Base-by-base conservation (phyloP, 1,284 basidiomycete genomes). In the Ustilago vetiveriae region DNA sequence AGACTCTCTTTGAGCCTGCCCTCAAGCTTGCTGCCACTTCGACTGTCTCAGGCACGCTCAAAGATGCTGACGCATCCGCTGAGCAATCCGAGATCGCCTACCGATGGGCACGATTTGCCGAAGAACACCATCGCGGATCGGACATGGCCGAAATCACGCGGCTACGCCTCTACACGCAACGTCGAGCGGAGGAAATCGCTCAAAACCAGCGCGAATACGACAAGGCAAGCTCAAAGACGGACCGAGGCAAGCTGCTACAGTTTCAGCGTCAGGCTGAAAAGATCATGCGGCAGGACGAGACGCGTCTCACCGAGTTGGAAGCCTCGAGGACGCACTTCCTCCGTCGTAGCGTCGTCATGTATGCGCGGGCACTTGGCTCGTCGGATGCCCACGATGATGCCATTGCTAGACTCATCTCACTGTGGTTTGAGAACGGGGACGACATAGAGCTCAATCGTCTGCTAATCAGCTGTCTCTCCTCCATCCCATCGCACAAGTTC, bases 371-470 rank as follows among this genome's bases (percentile, higher is more conserved):
- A 51, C 84, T 98, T 37, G 82, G 85, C 16, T 81, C 85, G 1
- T 89, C 90, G 0, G 90, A 94, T 74, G 83, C 84, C 1, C 89
- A 88, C 67, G 91, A 97, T 77, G 89, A 90, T 63, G 67, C 71
- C 27, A 88, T 90, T 6, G 90, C 93, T 43, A 88, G 92, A 6
- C 85, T 98, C 33, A 89, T 89, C 71, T 94, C 94, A 1, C 85
- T 98, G 2, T 98, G 95, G 95, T 89, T 98, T 62, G 87, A 90
- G 10, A 90, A 93, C 74, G 90, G 92, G 66, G 86, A 87, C 16
- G 85, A 89, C 62, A 82, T 84, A 14, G 83, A 84, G 29, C 79
- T 90, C 13, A 88, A 89, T 50, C 80, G 84, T 1, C 84, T 83
- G 7, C 84, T 93, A 24, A 84, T 82, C 11, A 55, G 70, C 4